Base-by-base conservation (phyloP, 2,329 filamentous ascomycete genomes). In the Aspergillus novoparasiticus region DNA sequence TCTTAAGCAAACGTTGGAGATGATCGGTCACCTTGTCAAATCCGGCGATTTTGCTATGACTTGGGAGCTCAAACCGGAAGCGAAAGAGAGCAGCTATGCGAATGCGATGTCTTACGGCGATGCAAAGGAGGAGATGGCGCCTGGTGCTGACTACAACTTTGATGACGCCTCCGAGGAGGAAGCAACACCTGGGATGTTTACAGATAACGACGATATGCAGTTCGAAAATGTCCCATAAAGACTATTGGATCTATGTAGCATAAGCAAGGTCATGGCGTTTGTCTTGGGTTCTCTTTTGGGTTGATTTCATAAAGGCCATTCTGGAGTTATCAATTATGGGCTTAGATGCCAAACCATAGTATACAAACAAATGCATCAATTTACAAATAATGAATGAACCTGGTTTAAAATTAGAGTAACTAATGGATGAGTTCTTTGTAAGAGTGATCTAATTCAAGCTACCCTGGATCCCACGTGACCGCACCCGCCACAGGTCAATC, bases 1-100 rank as follows among this genome's bases (percentile, higher is more conserved):
- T 77, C 86, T 99, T 65, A 93, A 94, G 60, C 88, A 95, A 75
- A 90, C 89, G 0, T 81, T 99, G 69, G 90, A 94, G 66, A 89
- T 93, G 73, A 87, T 98, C 64, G 94, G 93, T 0, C 87, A 91
- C 23, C 81, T 97, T 64, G 89, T 96, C 75, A 92, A 93, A 77
- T 90, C 88, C 54, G 94, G 94, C 30, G 86, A 88, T 3, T 97
- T 96, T 75, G 90, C 92, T 58, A 94, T 93, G 76, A 89, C 90
- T 69, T 98, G 93, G 89, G 90, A 90, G 69, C 80, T 97, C 62
- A 92, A 90, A 75, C 83, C 86, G 2, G 90, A 93, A 74, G 90
- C 90, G 64, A 86, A 78, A 70, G 81, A 84, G 61, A 80, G 81
- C 45, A 84, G 83, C 61, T 83, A 85, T 58, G 74, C 77, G 28